These are phyloP conservation scores for Neurospora tetraspora DNA, from an alignment of 495 filamentous ascomycete genomes.

Conservation along the genomic window DNA sequence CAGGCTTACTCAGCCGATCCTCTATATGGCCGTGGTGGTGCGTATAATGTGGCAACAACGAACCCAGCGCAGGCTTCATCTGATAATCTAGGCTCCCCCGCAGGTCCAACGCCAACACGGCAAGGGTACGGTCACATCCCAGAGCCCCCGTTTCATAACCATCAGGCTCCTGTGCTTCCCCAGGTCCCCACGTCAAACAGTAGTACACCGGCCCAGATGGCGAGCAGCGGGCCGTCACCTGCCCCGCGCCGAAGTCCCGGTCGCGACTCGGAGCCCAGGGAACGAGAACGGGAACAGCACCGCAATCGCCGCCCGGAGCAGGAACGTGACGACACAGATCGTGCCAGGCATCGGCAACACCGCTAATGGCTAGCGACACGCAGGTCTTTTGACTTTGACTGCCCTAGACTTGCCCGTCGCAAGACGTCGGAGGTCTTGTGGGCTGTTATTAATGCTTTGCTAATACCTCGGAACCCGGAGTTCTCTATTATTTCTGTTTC, in stretches of 20 bases:
- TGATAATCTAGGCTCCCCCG: conserved; percentile 44
- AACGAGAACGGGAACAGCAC: conserved; percentile 15
- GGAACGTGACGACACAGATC: conserved; percentile 22
- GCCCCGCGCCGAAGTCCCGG: conserved; percentile 29
- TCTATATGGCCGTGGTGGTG: conserved; percentile 44
- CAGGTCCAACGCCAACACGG: conserved; percentile 31
- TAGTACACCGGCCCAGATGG: conserved; percentile 18
- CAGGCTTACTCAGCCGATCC: conserved; percentile 33
- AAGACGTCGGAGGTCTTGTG: conserved; percentile 9
- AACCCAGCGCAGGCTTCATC: conserved; percentile 25
- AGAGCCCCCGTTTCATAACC: conserved; percentile 21
- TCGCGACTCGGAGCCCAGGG: conserved; percentile 31
- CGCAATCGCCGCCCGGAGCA: conserved; percentile 12
- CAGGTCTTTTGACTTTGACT: conserved; percentile 5
- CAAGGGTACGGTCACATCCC: conserved; percentile 25
- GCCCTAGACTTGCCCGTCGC: conserved; percentile 3
- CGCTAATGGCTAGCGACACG: conserved; percentile 12
- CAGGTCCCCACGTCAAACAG: conserved; percentile 13
- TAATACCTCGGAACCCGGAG: conserved; percentile 17
- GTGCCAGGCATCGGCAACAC: conserved; percentile 16
- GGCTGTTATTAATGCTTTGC: conserved; percentile 13
- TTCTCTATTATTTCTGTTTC: conserved; percentile 6
- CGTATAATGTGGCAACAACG: conserved; percentile 22
- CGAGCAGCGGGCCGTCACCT: conserved; percentile 21
- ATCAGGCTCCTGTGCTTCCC: conserved; percentile 8